These are phyloP conservation scores for Pythium sukuiense DNA, from an alignment of 352 stramenopile species.

Conservation along the genomic window DNA sequence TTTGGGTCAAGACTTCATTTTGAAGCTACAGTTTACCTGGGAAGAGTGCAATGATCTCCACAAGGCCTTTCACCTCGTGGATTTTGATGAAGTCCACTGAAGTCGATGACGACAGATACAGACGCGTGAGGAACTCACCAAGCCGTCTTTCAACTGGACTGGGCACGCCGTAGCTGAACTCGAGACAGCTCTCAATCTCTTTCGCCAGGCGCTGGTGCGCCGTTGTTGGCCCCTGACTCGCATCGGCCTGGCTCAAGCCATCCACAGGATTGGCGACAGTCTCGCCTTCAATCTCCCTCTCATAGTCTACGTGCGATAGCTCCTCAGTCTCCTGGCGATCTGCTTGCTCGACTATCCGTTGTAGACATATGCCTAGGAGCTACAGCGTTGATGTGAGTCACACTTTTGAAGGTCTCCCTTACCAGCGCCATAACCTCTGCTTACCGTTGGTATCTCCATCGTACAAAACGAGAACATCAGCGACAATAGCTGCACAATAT, in stretches of 20 bases:
- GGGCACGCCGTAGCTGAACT: slow-evolving; percentile 47
- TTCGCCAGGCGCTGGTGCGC: background rate
- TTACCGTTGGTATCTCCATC: slow-evolving; percentile 33
- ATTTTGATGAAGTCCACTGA: slow-evolving; percentile 24
- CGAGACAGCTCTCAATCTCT: slow-evolving; percentile 40
- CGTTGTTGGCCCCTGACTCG: background rate
- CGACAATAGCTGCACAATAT: slow-evolving; percentile 55
- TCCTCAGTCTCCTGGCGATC: background rate
- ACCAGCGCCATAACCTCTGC: background rate
- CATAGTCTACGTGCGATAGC: background rate
- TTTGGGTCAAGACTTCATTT: background rate
- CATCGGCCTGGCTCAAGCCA: background rate
- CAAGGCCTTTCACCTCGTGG: slow-evolving; percentile 35
- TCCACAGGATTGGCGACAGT: background rate
- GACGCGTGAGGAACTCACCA: slow-evolving; percentile 7
- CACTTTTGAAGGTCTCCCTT: background rate
- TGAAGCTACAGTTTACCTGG: slow-evolving; percentile 36
- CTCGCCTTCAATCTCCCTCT: background rate
- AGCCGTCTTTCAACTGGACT: slow-evolving; percentile 19
- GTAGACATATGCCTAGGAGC: slow-evolving; percentile 1
- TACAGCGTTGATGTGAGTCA: background rate
- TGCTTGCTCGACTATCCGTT: background rate
- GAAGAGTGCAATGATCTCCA: slow-evolving; percentile 49
- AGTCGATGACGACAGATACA: slow-evolving; percentile 9
- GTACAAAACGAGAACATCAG: slow-evolving; percentile 66